phyloP scores from a whole-genome alignment of 116 monocot species.

The Phalaenopsis hybrid region DNA sequence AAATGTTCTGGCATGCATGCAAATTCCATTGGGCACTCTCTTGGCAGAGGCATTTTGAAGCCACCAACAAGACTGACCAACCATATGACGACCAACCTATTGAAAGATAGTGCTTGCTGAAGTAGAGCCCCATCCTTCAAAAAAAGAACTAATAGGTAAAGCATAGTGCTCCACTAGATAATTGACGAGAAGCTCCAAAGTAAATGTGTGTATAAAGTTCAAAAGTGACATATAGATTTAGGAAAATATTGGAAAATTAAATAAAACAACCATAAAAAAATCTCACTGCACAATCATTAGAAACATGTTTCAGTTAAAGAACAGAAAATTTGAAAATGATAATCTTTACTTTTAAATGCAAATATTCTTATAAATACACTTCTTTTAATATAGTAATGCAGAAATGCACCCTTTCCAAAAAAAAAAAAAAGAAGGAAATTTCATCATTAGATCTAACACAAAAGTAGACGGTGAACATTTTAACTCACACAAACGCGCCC shows the following conservation, averaged over 20 bases:
- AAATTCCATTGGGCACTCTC: constrained; percentile 78
- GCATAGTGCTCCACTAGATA: background rate
- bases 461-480: too few species aligned
- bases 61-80: constrained; percentile 76
- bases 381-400: too few species aligned
- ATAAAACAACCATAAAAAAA: background rate
- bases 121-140: constrained; percentile 82
- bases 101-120: constrained; percentile 82
- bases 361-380: background rate
- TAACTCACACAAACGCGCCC: too few species aligned
- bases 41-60: constrained; percentile 90
- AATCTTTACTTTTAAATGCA: background rate
- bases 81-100: constrained; percentile 82
- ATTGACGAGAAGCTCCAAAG: background rate
- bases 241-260: background rate
- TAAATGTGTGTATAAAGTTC: background rate
- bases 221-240: background rate
- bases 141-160: constrained; percentile 18
- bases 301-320: background rate
- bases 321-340: background rate
- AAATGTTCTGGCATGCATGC: constrained; percentile 96
- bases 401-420: too few species aligned
- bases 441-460: too few species aligned
- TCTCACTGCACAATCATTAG: background rate
- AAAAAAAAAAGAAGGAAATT: too few species aligned